Conservation (phyloP, 805 yeast genomes). For the Middelhovenomyces tepae region DNA sequence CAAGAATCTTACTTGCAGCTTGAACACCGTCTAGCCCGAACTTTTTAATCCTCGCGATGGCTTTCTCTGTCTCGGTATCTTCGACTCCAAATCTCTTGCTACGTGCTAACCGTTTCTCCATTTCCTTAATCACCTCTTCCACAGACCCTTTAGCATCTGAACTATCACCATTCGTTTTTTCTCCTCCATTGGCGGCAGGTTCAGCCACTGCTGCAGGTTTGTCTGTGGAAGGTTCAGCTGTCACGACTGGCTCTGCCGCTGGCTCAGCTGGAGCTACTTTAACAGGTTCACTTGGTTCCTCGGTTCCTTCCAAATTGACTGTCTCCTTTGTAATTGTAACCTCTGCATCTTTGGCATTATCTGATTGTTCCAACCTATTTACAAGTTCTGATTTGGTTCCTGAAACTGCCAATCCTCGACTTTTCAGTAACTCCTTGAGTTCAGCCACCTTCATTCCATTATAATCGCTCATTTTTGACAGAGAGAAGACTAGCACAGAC, state of each 20-base stretch:
- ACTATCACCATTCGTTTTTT: too few species aligned
- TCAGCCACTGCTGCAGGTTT: constrained; percentile 3
- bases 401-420: constrained; percentile 53
- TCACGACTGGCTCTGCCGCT: constrained; percentile 1
- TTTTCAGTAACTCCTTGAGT: constrained; percentile 66
- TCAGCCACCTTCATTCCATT: constrained; percentile 49
- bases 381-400: constrained; percentile 80
- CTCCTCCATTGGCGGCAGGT: constrained; percentile 8
- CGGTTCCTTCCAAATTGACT: not conserved
- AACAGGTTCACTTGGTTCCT: constrained; percentile 6
- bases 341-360: constrained; percentile 28
- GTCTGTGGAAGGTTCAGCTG: constrained; percentile 1
- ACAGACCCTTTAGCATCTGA: constrained; percentile 12
- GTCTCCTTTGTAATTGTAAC: constrained; percentile 7
- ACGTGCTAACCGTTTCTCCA: constrained; percentile 59
- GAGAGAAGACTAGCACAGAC: too few species aligned
- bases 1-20: constrained; percentile 13
- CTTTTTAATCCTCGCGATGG: constrained; percentile 64
- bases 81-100: constrained; percentile 66
- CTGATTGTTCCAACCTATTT: constrained; percentile 53
- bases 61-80: constrained; percentile 43
- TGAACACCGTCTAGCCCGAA: constrained; percentile 56
- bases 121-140: constrained; percentile 50
- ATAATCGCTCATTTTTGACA: constrained; percentile 18
- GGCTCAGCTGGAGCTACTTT: too few species aligned